Conservation (phyloP, 768 basidiomycete species). For the Termitomyces sp. region DNA sequence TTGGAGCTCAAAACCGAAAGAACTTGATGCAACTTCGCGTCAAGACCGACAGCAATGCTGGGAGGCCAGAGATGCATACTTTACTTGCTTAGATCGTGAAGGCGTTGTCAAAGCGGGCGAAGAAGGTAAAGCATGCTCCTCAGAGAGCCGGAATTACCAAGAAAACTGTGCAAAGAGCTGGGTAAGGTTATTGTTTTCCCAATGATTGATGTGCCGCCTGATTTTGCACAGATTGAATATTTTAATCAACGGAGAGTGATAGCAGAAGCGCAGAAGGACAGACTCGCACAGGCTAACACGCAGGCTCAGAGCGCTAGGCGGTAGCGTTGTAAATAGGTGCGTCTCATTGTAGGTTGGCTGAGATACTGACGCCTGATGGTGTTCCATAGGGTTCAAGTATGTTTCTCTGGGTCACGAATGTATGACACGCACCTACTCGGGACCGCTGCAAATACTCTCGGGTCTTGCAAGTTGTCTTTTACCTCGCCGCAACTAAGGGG, state of each 20-base stretch:
- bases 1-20: slow-evolving; percentile 35
- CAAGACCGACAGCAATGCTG: slow-evolving; percentile 82
- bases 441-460: background rate
- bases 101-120: slow-evolving; percentile 69
- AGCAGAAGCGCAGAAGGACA: slow-evolving; percentile 74
- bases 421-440: background rate
- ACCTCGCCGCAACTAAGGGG: background rate
- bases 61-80: slow-evolving; percentile 82
- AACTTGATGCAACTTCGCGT: slow-evolving; percentile 44
- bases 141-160: slow-evolving; percentile 61
- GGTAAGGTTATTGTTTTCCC: slow-evolving; percentile 48
- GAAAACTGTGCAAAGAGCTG: slow-evolving; percentile 84
- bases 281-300: slow-evolving; percentile 49
- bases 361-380: slow-evolving; percentile 4
- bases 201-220: background rate
- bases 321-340: slow-evolving; percentile 16
- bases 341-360: background rate
- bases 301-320: slow-evolving; percentile 33
- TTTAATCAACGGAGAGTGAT: slow-evolving; percentile 90
- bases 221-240: slow-evolving; percentile 72
- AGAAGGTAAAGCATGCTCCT: slow-evolving; percentile 61
- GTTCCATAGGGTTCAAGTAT: slow-evolving; percentile 2
- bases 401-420: background rate
- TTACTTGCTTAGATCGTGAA: slow-evolving; percentile 73
- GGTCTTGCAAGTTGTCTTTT: background rate